phyloP scores from a whole-genome alignment of 1,284 basidiomycete species.

The Pseudozyma hubeiensis region DNA sequence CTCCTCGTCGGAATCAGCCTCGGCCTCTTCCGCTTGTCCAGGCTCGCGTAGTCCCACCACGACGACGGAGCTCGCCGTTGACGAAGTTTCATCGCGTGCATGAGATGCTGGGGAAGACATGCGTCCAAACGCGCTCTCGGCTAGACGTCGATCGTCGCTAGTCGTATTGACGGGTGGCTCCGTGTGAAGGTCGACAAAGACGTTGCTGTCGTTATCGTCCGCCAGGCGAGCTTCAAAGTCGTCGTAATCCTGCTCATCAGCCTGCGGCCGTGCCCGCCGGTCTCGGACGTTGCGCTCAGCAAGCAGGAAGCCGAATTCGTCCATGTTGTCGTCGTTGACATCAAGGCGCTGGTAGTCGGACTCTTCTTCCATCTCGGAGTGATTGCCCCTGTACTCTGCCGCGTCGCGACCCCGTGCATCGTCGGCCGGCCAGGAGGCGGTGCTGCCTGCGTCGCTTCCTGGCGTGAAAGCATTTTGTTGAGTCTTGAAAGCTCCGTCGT shows the following conservation, averaged over 20 bases:
- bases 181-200: constrained; percentile 6
- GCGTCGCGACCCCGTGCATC: not conserved
- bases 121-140: constrained; percentile 27
- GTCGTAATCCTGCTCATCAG: not conserved
- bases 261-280: not conserved
- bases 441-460: constrained; percentile 2
- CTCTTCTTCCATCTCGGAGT: not conserved
- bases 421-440: constrained; percentile 19
- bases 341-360: not conserved
- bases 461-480: not conserved
- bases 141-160: constrained; percentile 36
- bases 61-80: constrained; percentile 1
- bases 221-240: not conserved
- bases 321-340: constrained; percentile 12
- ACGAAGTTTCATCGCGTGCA: not conserved
- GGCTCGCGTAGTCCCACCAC: not conserved
- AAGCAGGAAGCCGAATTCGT: constrained; percentile 42
- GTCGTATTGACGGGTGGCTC: constrained; percentile 17
- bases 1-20: not conserved
- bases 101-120: constrained; percentile 29
- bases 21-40: not conserved
- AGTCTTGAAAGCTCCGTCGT: constrained; percentile 4
- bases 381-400: too few species aligned
- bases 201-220: constrained; percentile 1
- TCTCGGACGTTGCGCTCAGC: constrained; percentile 20